Conservation (phyloP, 495 filamentous ascomycete genomes). For the Penicillium paxilli region DNA sequence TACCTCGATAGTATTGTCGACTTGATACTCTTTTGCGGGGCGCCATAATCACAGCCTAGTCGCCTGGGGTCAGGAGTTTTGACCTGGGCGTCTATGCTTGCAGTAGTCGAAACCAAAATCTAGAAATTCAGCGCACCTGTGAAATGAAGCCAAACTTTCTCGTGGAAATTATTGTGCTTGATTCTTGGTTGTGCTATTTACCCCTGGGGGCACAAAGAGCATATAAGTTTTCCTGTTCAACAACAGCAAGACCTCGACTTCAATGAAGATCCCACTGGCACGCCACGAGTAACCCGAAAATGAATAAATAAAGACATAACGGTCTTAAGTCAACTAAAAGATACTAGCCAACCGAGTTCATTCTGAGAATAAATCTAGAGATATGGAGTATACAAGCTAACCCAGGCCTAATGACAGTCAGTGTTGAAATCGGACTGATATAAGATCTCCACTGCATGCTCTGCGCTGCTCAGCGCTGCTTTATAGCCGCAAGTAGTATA, state of each 20-base stretch:
- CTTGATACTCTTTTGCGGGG: background rate
- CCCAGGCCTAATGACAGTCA: constrained; percentile 3
- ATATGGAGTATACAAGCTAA: background rate
- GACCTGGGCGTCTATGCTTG: background rate
- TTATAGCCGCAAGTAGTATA: background rate
- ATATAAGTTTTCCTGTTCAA: background rate
- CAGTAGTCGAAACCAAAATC: background rate
- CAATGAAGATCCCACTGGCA: too few relatives aligned
- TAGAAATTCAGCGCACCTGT: background rate
- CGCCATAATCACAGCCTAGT: background rate
- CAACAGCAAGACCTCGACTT: too few relatives aligned
- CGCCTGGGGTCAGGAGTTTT: background rate
- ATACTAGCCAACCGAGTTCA: background rate
- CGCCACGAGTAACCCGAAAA: too few relatives aligned
- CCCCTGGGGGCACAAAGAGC: background rate
- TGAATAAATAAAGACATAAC: too few relatives aligned
- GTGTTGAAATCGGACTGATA: constrained; percentile 23
- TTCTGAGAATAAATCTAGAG: background rate
- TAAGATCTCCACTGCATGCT: constrained; percentile 10
- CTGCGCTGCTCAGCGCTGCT: background rate
- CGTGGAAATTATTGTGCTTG: background rate
- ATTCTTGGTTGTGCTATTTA: background rate
- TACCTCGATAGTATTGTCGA: too few relatives aligned
- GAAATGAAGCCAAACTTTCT: background rate
- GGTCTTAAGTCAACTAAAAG: background rate